Evolutionary conservation across 2,329 filamentous ascomycete species (phyloP), one percentile per base, ranked within the genome.

Genomic region (Cladophialophora yegresii): DNA sequence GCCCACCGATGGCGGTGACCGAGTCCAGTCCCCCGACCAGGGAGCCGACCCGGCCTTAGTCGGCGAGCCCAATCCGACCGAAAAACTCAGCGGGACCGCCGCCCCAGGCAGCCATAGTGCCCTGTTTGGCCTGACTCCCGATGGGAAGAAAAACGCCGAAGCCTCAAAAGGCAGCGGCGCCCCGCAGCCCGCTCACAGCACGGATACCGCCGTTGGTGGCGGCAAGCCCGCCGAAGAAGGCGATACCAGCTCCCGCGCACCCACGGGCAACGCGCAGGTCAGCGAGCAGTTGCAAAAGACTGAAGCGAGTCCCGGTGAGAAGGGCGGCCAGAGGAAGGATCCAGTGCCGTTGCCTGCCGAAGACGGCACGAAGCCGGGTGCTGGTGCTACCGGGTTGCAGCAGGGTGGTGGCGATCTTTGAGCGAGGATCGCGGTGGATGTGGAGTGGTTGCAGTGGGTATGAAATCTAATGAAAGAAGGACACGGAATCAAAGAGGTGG

Each of bases 91-190:
- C 8, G 69, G 69, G 54, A 61, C 58, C 8, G 69, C 54, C 23
- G 66, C 32, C 1, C 62, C 63, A 4, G 69, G 69, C 50, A 69
- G 66, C n/a, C 69, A 71, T 63, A 67, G 64, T 7, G 69, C 69
- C 13, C 62, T 70, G 30, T 71, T 71, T 45, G 69, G 69, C 2
- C 61, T 71, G n/a, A 71, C 69, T 6, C 69, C 66, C 22, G 61
- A 67, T 47, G 66, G 66, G 32, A 59, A 66, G 36, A 67, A 54
- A 28, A 20, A 62, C 20, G 30, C 32, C 20, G 61, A 66, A 4
- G 63, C 67, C 10, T 54, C 30, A 22, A 49, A 55, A 20, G 56
- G 54, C 3, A 54, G 47, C 20, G 43, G 50, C 20, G 28, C 61
- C 32, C 45, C 51, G 8, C 32, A 33, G 33, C 57, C 66, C 12